Conservation (phyloP, 805 yeast genomes). For the Debaryomyces tyrocola region DNA sequence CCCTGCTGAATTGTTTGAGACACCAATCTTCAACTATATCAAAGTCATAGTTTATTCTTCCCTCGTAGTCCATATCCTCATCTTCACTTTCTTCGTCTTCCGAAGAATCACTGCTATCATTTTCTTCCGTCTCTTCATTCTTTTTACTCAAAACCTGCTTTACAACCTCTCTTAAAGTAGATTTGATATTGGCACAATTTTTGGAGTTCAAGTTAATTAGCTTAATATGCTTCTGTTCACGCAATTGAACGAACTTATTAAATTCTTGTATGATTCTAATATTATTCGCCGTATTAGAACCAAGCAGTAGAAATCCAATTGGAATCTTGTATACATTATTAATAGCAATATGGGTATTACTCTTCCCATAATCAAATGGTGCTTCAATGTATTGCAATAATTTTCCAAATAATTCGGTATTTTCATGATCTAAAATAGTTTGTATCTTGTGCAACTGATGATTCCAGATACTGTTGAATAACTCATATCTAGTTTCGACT, state of each 20-base stretch:
- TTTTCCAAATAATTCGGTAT: slow-evolving; percentile 27
- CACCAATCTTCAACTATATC: slow-evolving; percentile 37
- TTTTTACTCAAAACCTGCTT: slow-evolving; percentile 25
- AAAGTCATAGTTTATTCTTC: slow-evolving; percentile 34
- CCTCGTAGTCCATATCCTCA: slow-evolving; percentile 14
- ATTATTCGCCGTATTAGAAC: slow-evolving; percentile 43
- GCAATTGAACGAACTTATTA: slow-evolving; percentile 14
- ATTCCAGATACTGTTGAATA: slow-evolving; percentile 27
- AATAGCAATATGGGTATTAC: background rate
- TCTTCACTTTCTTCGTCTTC: slow-evolving; percentile 13
- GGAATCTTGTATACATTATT: slow-evolving; percentile 18
- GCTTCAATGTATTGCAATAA: slow-evolving; percentile 23
- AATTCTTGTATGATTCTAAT: slow-evolving; percentile 38
- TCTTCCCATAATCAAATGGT: slow-evolving; percentile 1
- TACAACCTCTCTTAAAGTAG: slow-evolving; percentile 32
- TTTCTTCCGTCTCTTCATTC: slow-evolving; percentile 6
- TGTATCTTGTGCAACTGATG: slow-evolving; percentile 27
- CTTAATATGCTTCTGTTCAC: slow-evolving; percentile 11
- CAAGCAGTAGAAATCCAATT: slow-evolving; percentile 35
- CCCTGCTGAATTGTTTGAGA: slow-evolving; percentile 7
- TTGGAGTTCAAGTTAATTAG: slow-evolving; percentile 31
- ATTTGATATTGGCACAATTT: slow-evolving; percentile 32
- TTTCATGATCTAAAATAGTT: slow-evolving; percentile 30
- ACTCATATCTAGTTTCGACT: slow-evolving; percentile 20
- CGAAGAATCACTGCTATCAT: slow-evolving; percentile 8